Base-by-base conservation (phyloP, 2,329 filamentous ascomycete species). In the Aspergillus hiratsukae region DNA sequence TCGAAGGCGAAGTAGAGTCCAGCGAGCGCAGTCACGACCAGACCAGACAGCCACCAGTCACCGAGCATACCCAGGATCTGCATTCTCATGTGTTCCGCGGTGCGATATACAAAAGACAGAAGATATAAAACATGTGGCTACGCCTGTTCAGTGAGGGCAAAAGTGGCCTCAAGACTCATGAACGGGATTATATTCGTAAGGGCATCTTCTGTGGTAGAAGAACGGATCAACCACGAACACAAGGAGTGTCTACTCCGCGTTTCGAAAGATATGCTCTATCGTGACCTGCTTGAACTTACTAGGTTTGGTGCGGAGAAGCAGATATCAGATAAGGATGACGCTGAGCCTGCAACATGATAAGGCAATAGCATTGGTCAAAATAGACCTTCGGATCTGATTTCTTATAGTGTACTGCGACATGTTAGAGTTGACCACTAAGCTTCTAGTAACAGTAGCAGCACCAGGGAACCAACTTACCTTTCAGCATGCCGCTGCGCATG, bases 1-100 rank as follows among this genome's bases (percentile, higher is more conserved):
- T 62, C 66, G 6, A 74, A 55, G 29, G 62, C 46, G 10, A 73
- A 51, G 50, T 65, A 75, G 10, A 64, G n/a, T 9, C 60, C 64
- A n/a, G 54, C 62, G 19, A 65, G 56, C 40, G 58, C 56, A 35
- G 69, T 6, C 10, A 70, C 21, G 28, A 63, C 27, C 1, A 70
- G 35, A 19, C 67, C 64, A 6, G 67, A 21, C 17, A 59, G 54
- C 66, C 65, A 72, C 51, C 62, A 21, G 35, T 60, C 63, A 29
- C 65, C 60, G 11, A 52, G 40, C 10, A 50, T 54, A 17, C 53
- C 53, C 1, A 63, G 29, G 2, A 49, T 17, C 54, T 66, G 53
- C 69, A 70, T 69, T 27, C 27, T 40, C 40, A 53, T 7, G 46
- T 46, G 11, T 54, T 48, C 55, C 19, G 7, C 3, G 8, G 9